These are phyloP conservation scores for Fusarium sp. DNA, from an alignment of 2,329 filamentous ascomycete genomes.

Conservation along the genomic window DNA sequence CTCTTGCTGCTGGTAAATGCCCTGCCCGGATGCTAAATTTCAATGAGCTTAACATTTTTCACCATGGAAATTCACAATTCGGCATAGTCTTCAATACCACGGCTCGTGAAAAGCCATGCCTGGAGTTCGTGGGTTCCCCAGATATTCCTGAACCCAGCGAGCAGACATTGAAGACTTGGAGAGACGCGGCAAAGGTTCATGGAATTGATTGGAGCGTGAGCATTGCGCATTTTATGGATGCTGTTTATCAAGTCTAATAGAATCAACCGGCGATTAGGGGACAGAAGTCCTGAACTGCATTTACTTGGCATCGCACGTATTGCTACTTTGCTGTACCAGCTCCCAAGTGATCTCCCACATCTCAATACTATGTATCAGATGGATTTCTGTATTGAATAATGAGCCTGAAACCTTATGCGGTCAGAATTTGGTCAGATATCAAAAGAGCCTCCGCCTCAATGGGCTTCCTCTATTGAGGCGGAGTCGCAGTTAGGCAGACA, in stretches of 20 bases:
- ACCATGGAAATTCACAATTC: neutral
- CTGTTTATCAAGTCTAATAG: constrained; percentile 7
- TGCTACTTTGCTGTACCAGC: accelerated
- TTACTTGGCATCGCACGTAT: neutral
- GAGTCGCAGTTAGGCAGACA: neutral
- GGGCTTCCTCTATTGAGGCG: neutral
- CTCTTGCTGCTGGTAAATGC: constrained; percentile 4
- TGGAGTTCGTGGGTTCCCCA: constrained; percentile 8
- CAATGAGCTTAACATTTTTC: neutral
- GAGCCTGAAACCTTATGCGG: neutral
- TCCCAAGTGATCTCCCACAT: too few species aligned
- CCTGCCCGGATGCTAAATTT: constrained; percentile 10
- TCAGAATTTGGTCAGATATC: neutral
- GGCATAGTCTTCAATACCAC: neutral
- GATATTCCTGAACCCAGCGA: constrained; percentile 3
- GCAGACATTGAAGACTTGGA: neutral
- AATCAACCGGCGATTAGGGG: too few species aligned
- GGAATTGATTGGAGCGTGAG: neutral
- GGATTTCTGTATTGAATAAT: too few species aligned
- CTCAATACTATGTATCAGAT: neutral
- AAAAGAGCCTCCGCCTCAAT: neutral
- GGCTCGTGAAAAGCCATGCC: neutral
- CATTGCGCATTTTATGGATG: neutral
- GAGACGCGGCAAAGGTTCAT: neutral
- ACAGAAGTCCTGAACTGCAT: too few species aligned